Percentiles rank a stretch among this genome's conserved stretches.
These are phyloP conservation scores for Steccherinum ochraceum DNA, from an alignment of 768 basidiomycete species.

Conservation along the genomic window DNA sequence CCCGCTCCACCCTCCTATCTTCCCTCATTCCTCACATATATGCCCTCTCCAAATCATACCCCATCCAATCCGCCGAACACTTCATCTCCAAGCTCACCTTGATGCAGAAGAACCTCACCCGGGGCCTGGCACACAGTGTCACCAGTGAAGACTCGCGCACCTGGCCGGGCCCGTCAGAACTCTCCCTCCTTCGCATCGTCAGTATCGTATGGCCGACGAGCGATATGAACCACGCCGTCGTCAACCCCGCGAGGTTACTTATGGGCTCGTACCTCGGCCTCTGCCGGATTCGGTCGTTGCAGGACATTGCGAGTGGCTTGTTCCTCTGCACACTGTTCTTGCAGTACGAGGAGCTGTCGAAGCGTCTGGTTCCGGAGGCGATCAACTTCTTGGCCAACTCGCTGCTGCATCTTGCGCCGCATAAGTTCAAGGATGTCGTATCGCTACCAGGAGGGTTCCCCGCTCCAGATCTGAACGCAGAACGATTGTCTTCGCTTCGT, in stretches of 20 bases:
- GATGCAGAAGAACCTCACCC: slow-evolving; percentile 92
- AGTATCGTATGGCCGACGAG: slow-evolving; percentile 90
- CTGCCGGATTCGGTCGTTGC: slow-evolving; percentile 65
- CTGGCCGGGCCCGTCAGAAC: slow-evolving; percentile 83
- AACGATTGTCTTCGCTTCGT: slow-evolving; percentile 34
- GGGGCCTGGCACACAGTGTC: slow-evolving; percentile 70
- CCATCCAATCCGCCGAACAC: slow-evolving; percentile 68
- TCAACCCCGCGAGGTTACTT: slow-evolving; percentile 80
- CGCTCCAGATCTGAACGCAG: slow-evolving; percentile 59
- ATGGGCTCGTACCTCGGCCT: slow-evolving; percentile 90
- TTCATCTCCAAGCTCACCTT: slow-evolving; percentile 78
- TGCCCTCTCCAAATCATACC: slow-evolving; percentile 74
- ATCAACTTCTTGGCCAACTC: slow-evolving; percentile 74
- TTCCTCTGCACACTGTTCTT: slow-evolving; percentile 83
- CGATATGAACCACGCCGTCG: slow-evolving; percentile 86
- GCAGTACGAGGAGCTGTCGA: slow-evolving; percentile 81
- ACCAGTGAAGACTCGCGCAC: slow-evolving; percentile 60
- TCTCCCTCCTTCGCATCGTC: slow-evolving; percentile 72
- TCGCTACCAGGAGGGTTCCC: slow-evolving; percentile 68
- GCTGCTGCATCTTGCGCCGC: slow-evolving; percentile 69
- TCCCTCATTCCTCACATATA: slow-evolving; percentile 72
- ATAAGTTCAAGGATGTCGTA: slow-evolving; percentile 35
- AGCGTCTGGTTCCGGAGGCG: slow-evolving; percentile 84
- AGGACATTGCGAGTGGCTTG: slow-evolving; percentile 78
- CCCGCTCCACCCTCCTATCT: slow-evolving; percentile 55